Evolutionary conservation across 139 green algal genomes (phyloP).

Genomic region (Volvox africanus): DNA sequence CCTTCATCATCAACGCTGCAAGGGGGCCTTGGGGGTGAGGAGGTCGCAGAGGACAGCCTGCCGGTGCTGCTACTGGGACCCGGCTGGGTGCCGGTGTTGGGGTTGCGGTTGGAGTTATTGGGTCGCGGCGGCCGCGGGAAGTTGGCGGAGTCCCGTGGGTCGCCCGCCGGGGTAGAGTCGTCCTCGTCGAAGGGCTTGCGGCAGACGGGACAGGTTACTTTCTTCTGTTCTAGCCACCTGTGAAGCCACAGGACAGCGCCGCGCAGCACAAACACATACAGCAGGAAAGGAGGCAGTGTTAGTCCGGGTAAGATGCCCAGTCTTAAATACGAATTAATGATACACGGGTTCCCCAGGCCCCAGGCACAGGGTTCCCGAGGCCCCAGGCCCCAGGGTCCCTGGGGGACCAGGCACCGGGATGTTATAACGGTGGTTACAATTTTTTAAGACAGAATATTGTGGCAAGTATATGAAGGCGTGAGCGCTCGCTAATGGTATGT

Average conservation of each 20-base stretch:
- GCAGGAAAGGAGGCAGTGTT: too few relatives aligned
- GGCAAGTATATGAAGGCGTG: too few relatives aligned
- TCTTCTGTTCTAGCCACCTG: conserved; percentile 63
- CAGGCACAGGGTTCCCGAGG: too few relatives aligned
- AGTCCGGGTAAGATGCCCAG: too few relatives aligned
- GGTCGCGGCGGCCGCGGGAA: not conserved
- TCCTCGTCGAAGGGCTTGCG: conserved; percentile 54
- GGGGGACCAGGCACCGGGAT: too few relatives aligned
- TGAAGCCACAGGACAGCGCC: not conserved
- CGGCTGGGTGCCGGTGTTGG: not conserved
- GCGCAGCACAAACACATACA: too few relatives aligned
- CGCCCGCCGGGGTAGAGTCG: not conserved
- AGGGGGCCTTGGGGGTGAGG: not conserved
- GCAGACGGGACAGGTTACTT: conserved; percentile 66
- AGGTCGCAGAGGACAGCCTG: not conserved
- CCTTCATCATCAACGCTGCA: conserved; percentile 34
- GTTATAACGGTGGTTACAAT: too few relatives aligned
- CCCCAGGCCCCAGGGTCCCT: too few relatives aligned
- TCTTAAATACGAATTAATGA: too few relatives aligned
- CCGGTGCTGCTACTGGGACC: not conserved
- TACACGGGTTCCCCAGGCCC: too few relatives aligned
- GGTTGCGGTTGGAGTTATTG: not conserved
- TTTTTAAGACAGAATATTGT: too few relatives aligned
- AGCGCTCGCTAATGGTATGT: too few relatives aligned
- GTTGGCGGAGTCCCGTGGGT: not conserved